Conservation (phyloP, 805 yeast species). For the Cyberlindnera xylosilytica region DNA sequence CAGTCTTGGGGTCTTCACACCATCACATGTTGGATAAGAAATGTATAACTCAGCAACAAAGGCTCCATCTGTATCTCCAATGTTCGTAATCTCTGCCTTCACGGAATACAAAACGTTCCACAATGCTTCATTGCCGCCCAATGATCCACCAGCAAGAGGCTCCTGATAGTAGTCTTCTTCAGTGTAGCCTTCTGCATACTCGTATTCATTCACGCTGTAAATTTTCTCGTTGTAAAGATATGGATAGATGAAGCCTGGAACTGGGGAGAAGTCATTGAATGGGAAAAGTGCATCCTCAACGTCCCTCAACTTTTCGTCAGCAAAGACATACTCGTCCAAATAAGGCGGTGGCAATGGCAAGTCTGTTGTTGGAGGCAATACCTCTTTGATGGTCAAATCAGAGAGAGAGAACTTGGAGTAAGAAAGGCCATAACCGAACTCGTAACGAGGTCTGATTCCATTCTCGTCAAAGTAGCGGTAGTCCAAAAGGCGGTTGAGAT, state of each 20-base stretch:
- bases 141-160: slow-evolving; percentile 42
- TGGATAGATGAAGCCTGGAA: slow-evolving; percentile 57
- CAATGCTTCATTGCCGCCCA: slow-evolving; percentile 59
- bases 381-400: slow-evolving; percentile 39
- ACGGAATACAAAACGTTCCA: slow-evolving; percentile 43
- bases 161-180: slow-evolving; percentile 29
- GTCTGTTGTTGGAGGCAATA: slow-evolving; percentile 42
- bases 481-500: slow-evolving; percentile 40
- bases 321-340: slow-evolving; percentile 38
- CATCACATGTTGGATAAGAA: slow-evolving; percentile 23
- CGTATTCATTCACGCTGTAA: slow-evolving; percentile 29
- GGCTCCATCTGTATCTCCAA: slow-evolving; percentile 12
- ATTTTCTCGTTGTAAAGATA: slow-evolving; percentile 37
- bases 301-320: slow-evolving; percentile 48
- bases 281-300: slow-evolving; percentile 55
- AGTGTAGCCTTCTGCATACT: slow-evolving; percentile 37
- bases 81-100: slow-evolving; percentile 12
- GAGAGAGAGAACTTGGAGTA: slow-evolving; percentile 41
- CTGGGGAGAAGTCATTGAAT: slow-evolving; percentile 47
- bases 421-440: slow-evolving; percentile 61
- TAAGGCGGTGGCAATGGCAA: slow-evolving; percentile 45
- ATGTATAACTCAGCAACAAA: slow-evolving; percentile 18
- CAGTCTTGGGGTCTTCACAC: slow-evolving; percentile 48
- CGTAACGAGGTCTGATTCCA: slow-evolving; percentile 53
- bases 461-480: slow-evolving; percentile 57